A percentile compares a stretch with the other conserved stretches of the same genome.
Evolutionary conservation across 2,329 filamentous ascomycete genomes (phyloP).

Genomic region (Catunica adiposa): DNA sequence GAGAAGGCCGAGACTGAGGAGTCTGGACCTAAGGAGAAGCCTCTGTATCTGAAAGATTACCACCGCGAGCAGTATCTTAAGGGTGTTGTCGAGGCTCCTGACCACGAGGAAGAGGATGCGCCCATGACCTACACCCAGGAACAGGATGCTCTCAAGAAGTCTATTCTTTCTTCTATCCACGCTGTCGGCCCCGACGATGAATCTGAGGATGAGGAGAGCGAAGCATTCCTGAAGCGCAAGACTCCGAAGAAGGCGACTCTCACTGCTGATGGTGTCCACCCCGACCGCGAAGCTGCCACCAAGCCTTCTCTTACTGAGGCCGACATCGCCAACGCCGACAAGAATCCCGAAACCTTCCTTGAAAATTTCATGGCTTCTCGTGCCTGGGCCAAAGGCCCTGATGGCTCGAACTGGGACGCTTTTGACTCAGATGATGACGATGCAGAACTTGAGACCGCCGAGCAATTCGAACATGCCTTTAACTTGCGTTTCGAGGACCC

Average conservation of each 20-base stretch:
- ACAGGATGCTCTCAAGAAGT: conserved; percentile 65
- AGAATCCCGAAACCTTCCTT: conserved; percentile 82
- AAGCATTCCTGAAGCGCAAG: conserved; percentile 18
- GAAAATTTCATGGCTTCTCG: conserved; percentile 88
- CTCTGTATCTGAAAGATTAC: conserved; percentile 76
- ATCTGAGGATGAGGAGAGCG: conserved; percentile 32
- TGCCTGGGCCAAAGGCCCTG: conserved; percentile 60
- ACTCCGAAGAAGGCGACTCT: conserved; percentile 12
- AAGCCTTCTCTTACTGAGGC: conserved; percentile 34
- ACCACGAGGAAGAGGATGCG: conserved; percentile 23
- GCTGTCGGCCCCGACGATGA: conserved; percentile 28
- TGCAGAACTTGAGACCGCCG: conserved; percentile 54
- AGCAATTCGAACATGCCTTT: conserved; percentile 82
- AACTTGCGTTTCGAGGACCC: conserved; percentile 95
- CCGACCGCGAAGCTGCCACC: conserved; percentile 34
- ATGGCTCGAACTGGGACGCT: conserved; percentile 52
- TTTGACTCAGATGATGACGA: conserved; percentile 92
- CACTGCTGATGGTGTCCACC: conserved; percentile 31
- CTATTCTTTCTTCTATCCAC: conserved; percentile 67
- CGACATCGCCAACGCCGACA: conserved; percentile 62
- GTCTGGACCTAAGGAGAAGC: conserved; percentile 47
- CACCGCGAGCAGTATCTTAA: conserved; percentile 78
- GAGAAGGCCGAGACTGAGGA: conserved; percentile 38
- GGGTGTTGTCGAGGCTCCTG: conserved; percentile 36
- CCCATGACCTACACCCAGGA: conserved; percentile 71